phyloP scores from a whole-genome alignment of 2,329 filamentous ascomycete species.

The Pseudodiploospora longispora region DNA sequence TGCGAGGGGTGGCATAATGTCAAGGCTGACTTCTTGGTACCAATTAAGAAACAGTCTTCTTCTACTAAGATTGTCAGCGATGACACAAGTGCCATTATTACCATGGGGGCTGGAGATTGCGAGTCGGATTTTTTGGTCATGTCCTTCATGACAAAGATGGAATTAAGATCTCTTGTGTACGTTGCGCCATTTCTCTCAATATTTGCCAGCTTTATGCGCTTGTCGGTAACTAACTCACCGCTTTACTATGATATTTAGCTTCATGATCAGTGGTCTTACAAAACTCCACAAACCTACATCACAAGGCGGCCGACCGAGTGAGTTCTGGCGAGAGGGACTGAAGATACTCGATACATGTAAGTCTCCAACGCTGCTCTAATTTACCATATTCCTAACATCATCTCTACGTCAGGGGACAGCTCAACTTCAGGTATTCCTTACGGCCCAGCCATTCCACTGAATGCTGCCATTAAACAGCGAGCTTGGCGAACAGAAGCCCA shows the following conservation, averaged over 20 bases:
- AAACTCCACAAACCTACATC: slow-evolving; percentile 29
- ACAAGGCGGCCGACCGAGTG: slow-evolving; percentile 24
- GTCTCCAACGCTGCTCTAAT: slow-evolving; percentile 7
- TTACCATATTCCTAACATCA: slow-evolving; percentile 5
- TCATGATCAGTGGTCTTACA: slow-evolving; percentile 47
- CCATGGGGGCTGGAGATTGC: slow-evolving; percentile 35
- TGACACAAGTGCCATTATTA: slow-evolving; percentile 49
- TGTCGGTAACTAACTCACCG: slow-evolving; percentile 10
- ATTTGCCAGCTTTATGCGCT: too few species aligned
- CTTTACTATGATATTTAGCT: slow-evolving; percentile 25
- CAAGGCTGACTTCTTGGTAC: slow-evolving; percentile 44
- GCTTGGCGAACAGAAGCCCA: slow-evolving; percentile 59
- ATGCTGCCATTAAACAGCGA: slow-evolving; percentile 48
- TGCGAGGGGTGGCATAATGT: slow-evolving; percentile 41
- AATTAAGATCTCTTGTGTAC: slow-evolving; percentile 48
- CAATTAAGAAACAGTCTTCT: slow-evolving; percentile 43
- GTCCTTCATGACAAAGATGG: slow-evolving; percentile 52
- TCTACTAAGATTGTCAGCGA: slow-evolving; percentile 44
- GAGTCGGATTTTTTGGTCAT: slow-evolving; percentile 49
- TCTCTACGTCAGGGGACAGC: slow-evolving; percentile 26
- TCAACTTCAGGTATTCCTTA: slow-evolving; percentile 28
- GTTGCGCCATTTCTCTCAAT: slow-evolving; percentile 14
- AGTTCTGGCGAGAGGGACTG: slow-evolving; percentile 35
- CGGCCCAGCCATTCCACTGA: slow-evolving; percentile 42
- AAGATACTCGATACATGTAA: slow-evolving; percentile 41